These are phyloP conservation scores for sweet orange (Citrus sinensis) DNA, from an alignment of 345 rosid species.

Conservation along the genomic window DNA sequence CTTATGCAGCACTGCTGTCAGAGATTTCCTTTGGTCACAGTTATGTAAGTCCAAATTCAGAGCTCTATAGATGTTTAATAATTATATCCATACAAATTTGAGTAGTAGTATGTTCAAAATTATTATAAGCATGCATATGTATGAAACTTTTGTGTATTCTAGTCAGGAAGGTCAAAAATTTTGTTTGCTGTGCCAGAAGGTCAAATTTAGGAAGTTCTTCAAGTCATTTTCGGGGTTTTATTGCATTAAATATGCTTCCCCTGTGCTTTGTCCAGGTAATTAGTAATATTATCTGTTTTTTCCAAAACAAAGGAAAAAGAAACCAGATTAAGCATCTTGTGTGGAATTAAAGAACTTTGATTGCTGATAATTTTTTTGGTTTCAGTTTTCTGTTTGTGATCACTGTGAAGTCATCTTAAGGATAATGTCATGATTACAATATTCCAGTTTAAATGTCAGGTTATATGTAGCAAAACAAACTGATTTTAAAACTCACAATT, in stretches of 20 bases:
- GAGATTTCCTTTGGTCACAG: background rate
- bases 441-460: too few species aligned
- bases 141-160: background rate
- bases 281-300: too few species aligned
- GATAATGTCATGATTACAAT: too few species aligned
- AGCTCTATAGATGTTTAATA: background rate
- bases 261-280: background rate
- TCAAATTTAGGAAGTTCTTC: background rate
- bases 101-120: background rate
- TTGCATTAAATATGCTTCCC: background rate
- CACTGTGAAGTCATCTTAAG: background rate
- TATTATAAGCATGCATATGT: background rate
- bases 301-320: background rate
- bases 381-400: background rate
- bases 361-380: background rate
- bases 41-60: background rate
- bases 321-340: background rate
- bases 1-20: background rate
- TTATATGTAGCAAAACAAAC: too few species aligned
- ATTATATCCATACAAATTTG: background rate
- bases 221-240: background rate
- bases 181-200: too few species aligned
- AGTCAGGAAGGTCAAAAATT: background rate
- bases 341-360: background rate
- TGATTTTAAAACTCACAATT: too few species aligned